These are phyloP conservation scores for Areca catechu DNA, from an alignment of 176 grass and related monocot genomes.

Conservation along the genomic window DNA sequence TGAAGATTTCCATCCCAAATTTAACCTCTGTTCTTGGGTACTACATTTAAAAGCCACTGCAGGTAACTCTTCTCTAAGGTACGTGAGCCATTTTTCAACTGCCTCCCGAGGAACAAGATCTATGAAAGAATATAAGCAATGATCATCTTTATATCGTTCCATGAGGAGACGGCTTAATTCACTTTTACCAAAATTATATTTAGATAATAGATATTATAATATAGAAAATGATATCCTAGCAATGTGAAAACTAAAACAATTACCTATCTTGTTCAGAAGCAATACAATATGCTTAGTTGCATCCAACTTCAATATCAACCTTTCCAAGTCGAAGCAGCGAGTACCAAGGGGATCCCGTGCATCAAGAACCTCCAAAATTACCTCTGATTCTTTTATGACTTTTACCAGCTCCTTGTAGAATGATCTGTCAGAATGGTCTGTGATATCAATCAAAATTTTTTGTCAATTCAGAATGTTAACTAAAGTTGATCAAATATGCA, in stretches of 20 bases:
- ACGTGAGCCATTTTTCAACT: constrained; percentile 77
- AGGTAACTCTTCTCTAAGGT: constrained; percentile 80
- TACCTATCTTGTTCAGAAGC: constrained; percentile 97
- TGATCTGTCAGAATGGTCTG: constrained; percentile 83
- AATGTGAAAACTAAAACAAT: background rate
- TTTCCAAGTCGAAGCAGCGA: constrained; percentile 81
- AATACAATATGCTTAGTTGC: constrained; percentile 71
- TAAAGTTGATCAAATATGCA: constrained; percentile 14
- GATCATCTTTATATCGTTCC: background rate
- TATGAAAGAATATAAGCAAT: constrained; percentile 11
- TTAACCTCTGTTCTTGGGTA: constrained; percentile 86
- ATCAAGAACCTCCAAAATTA: constrained; percentile 93
- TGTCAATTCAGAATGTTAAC: background rate
- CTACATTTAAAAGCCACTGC: constrained; percentile 93
- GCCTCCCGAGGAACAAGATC: constrained; percentile 82
- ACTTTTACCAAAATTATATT: too few relatives aligned
- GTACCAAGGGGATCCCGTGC: constrained; percentile 71
- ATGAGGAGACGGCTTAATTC: too few relatives aligned
- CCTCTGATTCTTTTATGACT: constrained; percentile 84
- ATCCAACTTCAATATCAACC: constrained; percentile 64
- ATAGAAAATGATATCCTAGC: too few relatives aligned
- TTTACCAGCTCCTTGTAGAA: constrained; percentile 98
- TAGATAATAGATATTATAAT: too few relatives aligned
- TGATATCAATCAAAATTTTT: constrained; percentile 12
- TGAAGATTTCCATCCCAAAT: constrained; percentile 93